Percentiles rank a stretch among this genome's conserved stretches.
Conservation (phyloP, 2,329 filamentous ascomycete species). For the Sclerotinia spermophila region DNA sequence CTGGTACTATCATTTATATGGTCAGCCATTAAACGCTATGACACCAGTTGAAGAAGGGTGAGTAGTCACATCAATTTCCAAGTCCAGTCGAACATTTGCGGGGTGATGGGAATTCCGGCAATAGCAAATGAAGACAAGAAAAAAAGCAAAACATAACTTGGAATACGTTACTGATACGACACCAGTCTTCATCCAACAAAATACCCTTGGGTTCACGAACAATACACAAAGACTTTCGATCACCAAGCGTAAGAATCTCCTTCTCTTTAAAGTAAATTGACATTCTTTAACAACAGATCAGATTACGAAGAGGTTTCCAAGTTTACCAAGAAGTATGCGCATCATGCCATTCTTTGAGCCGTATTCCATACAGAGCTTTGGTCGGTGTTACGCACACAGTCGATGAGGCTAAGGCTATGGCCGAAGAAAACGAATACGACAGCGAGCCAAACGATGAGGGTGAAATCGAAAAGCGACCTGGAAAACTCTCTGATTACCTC, state of each 20-base stretch:
- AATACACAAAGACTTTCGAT: conserved; percentile 94
- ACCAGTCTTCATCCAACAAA: conserved; percentile 80
- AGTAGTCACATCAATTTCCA: conserved; percentile 41
- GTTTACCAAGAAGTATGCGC: conserved; percentile 99
- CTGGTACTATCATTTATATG: conserved; percentile 98
- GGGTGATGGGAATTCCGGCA: neutral
- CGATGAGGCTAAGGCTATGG: conserved; percentile 94
- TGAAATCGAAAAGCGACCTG: conserved; percentile 96
- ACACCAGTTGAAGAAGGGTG: conserved; percentile 97
- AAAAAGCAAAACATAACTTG: conserved; percentile 18
- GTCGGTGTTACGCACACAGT: conserved; percentile 92
- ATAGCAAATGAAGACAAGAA: conserved; percentile 4
- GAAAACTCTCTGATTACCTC: conserved; percentile 98
- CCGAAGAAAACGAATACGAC: conserved; percentile 98
- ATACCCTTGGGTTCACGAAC: conserved; percentile 94
- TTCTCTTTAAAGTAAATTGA: neutral
- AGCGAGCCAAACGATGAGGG: conserved; percentile 97
- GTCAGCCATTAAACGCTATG: conserved; percentile 80
- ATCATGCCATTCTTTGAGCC: conserved; percentile 92
- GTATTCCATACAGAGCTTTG: conserved; percentile 88
- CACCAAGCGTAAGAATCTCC: conserved; percentile 76
- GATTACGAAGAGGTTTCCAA: conserved; percentile 97
- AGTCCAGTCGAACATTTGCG: neutral
- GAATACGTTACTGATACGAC: conserved; percentile 9
- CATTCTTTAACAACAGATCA: conserved; percentile 39